Evolutionary conservation across 345 rosid genomes (phyloP), one percentile per base, ranked within the genome.

Genomic region (Orychophragmus violaceus): DNA sequence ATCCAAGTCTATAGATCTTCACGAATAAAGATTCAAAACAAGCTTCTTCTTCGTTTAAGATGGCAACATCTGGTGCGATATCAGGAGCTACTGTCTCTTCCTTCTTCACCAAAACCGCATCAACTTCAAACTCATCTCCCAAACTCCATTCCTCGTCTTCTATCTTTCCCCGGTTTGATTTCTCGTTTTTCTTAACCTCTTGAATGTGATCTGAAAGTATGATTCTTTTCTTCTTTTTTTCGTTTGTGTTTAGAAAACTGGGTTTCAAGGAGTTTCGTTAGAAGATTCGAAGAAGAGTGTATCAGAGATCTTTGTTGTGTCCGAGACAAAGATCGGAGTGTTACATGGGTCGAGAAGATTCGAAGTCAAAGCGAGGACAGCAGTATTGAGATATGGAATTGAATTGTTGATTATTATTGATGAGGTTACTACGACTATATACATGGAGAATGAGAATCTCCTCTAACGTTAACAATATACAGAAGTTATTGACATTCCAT

Each of bases 231-330:
- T n/a, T n/a, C n/a, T n/a, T 1, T 1, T 16, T 22, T 35, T 11
- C 2, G 21, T 25, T 32, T 48, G 50, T 71, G 25, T 50, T 13
- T 64, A 86, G 90, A 91, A 83, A 82, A 75, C 83, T 68, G 37
- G 66, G 41, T 82, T 89, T 44, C 88, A 77, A 50, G 98, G 98
- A 19, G 36, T 89, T 35, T 81, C 92, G 3, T 84, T 89, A 68
- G 71, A 75, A 77, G 90, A 87, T 50, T 81, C 87, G 52, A 87
- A 75, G 72, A 80, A 61, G 71, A 79, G 63, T 25, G 74, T 79
- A 53, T 78, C 88, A 25, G 78, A 68, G 46, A 74, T 53, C 57
- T 74, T 74, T 28, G 73, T 85, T 41, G 45, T 68, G n/a, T 66
- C 84, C 27, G 68, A 35, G 55, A 65, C 55, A 27, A 81, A 69